phyloP scores from a whole-genome alignment of 164 flowering plant species.

The Chimonanthus praecox region DNA sequence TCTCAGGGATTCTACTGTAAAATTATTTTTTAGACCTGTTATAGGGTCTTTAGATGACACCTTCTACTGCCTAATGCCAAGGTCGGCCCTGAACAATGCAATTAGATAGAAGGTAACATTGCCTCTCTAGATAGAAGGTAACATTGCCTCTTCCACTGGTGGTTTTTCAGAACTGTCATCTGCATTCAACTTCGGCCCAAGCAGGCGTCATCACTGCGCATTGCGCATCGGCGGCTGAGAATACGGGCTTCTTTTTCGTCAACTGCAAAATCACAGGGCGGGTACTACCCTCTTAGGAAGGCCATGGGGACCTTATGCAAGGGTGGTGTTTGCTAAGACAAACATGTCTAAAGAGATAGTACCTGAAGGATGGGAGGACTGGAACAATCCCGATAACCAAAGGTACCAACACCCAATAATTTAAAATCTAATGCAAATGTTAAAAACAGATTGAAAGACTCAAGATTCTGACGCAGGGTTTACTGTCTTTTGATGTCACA shows the following conservation, averaged over 20 bases:
- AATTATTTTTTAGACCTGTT: too few species aligned
- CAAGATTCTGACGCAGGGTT: too few species aligned
- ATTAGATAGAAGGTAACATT: too few species aligned
- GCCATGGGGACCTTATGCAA: conserved; percentile 45
- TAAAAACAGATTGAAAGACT: too few species aligned
- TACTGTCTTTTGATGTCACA: conserved; percentile 9
- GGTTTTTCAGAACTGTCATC: conserved; percentile 46
- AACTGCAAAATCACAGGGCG: conserved; percentile 33
- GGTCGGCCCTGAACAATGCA: too few species aligned
- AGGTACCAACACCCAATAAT: neutral
- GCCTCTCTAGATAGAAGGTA: too few species aligned
- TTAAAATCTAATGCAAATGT: too few species aligned
- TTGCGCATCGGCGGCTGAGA: conserved; percentile 31
- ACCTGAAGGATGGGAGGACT: conserved; percentile 49
- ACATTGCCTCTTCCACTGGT: neutral
- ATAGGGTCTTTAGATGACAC: too few species aligned
- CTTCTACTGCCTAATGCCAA: too few species aligned
- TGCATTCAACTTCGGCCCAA: conserved; percentile 38
- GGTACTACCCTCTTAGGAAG: conserved; percentile 34
- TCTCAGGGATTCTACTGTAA: too few species aligned
- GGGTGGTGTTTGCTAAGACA: conserved; percentile 31
- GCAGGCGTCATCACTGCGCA: conserved; percentile 57
- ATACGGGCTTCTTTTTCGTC: conserved; percentile 50
- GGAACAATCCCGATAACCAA: conserved; percentile 32
- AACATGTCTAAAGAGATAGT: conserved; percentile 29